Percentiles rank a stretch among this genome's conserved stretches.
Conservation (phyloP, 192 early-diverging fungal species). For the Chytriomyces hyalinus region DNA sequence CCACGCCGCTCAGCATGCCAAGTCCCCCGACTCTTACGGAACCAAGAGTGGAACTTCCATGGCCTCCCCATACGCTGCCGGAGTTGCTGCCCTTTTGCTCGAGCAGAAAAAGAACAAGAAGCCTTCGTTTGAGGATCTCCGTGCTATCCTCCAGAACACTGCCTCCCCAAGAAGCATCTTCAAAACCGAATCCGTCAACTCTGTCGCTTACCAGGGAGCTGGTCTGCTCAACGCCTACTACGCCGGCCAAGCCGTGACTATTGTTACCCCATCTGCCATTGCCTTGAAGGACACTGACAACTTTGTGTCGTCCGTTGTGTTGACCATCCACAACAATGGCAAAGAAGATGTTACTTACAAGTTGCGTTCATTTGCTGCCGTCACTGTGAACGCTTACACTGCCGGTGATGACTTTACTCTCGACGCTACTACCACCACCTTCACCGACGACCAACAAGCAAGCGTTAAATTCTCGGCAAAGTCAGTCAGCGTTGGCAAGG, state of each 20-base stretch:
- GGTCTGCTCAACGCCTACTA: slow-evolving; percentile 77
- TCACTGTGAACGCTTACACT: slow-evolving; percentile 5
- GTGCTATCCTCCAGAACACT: slow-evolving; percentile 57
- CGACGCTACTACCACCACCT: slow-evolving; percentile 11
- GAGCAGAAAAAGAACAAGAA: slow-evolving; percentile 56
- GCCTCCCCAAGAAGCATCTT: slow-evolving; percentile 49
- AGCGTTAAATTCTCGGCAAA: background rate
- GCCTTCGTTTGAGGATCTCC: slow-evolving; percentile 24
- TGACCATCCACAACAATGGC: slow-evolving; percentile 41
- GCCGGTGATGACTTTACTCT: no score
- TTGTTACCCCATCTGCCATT: slow-evolving; percentile 54
- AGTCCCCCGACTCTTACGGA: no score
- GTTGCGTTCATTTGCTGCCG: slow-evolving; percentile 27
- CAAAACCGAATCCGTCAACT: slow-evolving; percentile 51
- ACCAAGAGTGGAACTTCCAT: no score
- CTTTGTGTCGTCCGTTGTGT: background rate
- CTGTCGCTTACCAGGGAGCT: slow-evolving; percentile 70
- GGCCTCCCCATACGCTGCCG: slow-evolving; percentile 80
- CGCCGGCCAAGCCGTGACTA: slow-evolving; percentile 57
- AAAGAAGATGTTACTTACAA: slow-evolving; percentile 26
- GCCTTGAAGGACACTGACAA: slow-evolving; percentile 46
- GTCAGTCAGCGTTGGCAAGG: slow-evolving; percentile 27
- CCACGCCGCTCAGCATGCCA: no score
- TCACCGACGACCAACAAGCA: slow-evolving; percentile 29
- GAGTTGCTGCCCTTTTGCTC: slow-evolving; percentile 68